phyloP scores from a whole-genome alignment of 129 eudicot species.

The Apium graveolens region DNA sequence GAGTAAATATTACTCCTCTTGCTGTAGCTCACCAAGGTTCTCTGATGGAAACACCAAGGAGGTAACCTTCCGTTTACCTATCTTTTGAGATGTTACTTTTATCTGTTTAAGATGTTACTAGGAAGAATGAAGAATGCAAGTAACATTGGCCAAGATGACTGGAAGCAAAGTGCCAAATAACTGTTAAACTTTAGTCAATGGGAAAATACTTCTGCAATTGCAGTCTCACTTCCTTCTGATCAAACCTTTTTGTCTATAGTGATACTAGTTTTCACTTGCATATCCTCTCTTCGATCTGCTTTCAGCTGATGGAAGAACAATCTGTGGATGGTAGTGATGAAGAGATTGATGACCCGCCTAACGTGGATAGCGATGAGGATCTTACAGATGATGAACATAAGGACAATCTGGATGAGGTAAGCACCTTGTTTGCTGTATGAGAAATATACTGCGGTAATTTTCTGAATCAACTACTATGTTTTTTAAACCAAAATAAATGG shows the following conservation, averaged over 20 bases:
- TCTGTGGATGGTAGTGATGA: constrained; percentile 73
- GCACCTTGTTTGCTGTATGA: background rate
- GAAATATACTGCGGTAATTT: background rate
- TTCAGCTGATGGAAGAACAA: constrained; percentile 50
- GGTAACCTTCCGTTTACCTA: constrained; percentile 24
- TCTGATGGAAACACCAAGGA: constrained; percentile 76
- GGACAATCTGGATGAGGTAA: constrained; percentile 63
- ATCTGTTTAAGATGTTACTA: background rate
- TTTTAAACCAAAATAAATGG: background rate
- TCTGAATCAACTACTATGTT: background rate
- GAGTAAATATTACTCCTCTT: constrained; percentile 37
- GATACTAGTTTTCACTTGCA: background rate
- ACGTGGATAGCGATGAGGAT: constrained; percentile 65
- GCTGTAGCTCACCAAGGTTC: constrained; percentile 56
- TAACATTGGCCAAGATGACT: background rate
- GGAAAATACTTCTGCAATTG: background rate
- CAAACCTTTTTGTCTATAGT: background rate
- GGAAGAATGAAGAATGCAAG: constrained; percentile 4
- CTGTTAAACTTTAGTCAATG: background rate
- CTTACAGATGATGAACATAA: constrained; percentile 40
- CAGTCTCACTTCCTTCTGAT: background rate
- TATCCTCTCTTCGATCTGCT: background rate
- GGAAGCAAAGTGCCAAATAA: background rate
- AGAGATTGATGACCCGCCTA: constrained; percentile 69
- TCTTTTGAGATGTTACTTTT: background rate